These are phyloP conservation scores for Colletotrichum spinosum DNA, from an alignment of 2,329 filamentous ascomycete genomes.

Conservation along the genomic window DNA sequence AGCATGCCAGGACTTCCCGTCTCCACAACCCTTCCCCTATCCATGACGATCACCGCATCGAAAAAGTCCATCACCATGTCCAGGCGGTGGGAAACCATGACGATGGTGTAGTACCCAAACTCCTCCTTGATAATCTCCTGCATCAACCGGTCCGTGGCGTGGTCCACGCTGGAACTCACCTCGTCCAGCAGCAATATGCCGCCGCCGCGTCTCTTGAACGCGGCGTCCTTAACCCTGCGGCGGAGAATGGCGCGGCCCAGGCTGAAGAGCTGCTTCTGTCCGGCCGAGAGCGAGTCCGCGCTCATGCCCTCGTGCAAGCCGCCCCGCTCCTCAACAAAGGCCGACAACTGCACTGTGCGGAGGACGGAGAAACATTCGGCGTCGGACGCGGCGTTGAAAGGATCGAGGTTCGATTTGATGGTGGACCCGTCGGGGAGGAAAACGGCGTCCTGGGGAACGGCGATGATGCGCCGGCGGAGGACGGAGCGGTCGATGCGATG, in stretches of 20 bases:
- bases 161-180: conserved; percentile 56
- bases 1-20: conserved; percentile 33
- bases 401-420: conserved; percentile 53
- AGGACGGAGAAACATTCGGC: conserved; percentile 45
- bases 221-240: conserved; percentile 46
- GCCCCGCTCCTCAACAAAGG: conserved; percentile 42
- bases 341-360: conserved; percentile 44
- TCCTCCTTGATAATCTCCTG: conserved; percentile 53
- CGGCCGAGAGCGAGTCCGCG: conserved; percentile 60
- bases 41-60: conserved; percentile 62
- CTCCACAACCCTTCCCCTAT: conserved; percentile 58
- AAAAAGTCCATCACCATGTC: conserved; percentile 64
- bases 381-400: conserved; percentile 41
- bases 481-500: conserved; percentile 48
- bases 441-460: conserved; percentile 60
- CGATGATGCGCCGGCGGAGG: conserved; percentile 56
- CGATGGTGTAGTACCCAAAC: conserved; percentile 63
- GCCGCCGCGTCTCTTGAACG: conserved; percentile 34
- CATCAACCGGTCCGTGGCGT: conserved; percentile 55
- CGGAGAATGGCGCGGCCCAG: conserved; percentile 66
- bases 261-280: conserved; percentile 71
- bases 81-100: conserved; percentile 59
- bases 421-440: conserved; percentile 55
- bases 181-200: conserved; percentile 56
- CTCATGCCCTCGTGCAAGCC: conserved; percentile 50